A percentile compares a stretch with the other conserved stretches of the same genome.
Conservation (phyloP, 1,284 basidiomycete genomes). For the Pseudozyma sp. region DNA sequence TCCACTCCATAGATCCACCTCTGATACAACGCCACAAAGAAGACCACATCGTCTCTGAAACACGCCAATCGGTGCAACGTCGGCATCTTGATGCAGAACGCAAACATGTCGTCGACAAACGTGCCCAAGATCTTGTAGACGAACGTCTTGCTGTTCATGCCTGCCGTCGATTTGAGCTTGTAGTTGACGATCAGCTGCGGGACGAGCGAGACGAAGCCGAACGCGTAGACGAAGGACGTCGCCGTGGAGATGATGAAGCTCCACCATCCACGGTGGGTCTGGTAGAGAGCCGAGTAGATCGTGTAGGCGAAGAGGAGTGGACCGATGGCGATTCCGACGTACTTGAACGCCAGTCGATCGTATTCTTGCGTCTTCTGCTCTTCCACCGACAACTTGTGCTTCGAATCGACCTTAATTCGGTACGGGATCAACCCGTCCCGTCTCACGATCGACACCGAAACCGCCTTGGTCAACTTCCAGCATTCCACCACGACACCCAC, state of each 20-base stretch:
- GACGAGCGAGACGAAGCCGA: slow-evolving; percentile 84
- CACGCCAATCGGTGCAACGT: slow-evolving; percentile 88
- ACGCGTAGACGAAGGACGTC: slow-evolving; percentile 91
- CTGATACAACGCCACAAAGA: slow-evolving; percentile 71
- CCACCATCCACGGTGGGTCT: slow-evolving; percentile 91
- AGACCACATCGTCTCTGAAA: slow-evolving; percentile 73
- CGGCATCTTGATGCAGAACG: slow-evolving; percentile 95
- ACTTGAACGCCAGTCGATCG: slow-evolving; percentile 87
- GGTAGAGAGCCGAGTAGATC: slow-evolving; percentile 77
- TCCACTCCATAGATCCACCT: slow-evolving; percentile 96
- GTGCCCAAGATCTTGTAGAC: slow-evolving; percentile 91
- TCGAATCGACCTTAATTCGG: slow-evolving; percentile 83
- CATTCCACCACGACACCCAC: slow-evolving; percentile 88
- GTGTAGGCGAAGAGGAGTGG: slow-evolving; percentile 88
- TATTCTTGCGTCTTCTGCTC: slow-evolving; percentile 97
- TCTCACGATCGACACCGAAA: slow-evolving; percentile 80
- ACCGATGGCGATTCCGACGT: slow-evolving; percentile 86
- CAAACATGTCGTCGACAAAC: slow-evolving; percentile 82
- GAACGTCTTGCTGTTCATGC: slow-evolving; percentile 97
- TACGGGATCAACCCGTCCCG: slow-evolving; percentile 81
- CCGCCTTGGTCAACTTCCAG: slow-evolving; percentile 85
- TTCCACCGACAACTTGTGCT: slow-evolving; percentile 90
- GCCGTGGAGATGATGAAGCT: slow-evolving; percentile 86
- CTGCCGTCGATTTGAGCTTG: slow-evolving; percentile 84
- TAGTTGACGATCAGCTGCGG: slow-evolving; percentile 76